Conservation (phyloP, 2,329 filamentous ascomycete species). For the Colletotrichum salicis region DNA sequence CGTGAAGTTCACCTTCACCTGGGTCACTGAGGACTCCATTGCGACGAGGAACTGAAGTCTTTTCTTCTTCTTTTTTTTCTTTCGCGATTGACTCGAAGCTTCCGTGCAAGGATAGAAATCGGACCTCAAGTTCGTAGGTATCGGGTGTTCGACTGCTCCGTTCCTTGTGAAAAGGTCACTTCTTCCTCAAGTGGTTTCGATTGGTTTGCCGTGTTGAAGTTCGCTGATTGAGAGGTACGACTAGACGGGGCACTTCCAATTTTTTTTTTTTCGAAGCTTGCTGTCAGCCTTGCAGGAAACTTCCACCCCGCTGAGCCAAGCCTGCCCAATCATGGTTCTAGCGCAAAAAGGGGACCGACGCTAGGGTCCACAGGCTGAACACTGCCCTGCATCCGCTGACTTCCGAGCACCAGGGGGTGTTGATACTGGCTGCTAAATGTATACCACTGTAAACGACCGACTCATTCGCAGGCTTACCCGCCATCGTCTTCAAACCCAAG, state of each 20-base stretch:
- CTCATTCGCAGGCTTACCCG: not conserved
- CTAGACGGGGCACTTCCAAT: conserved; percentile 22
- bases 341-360: conserved; percentile 25
- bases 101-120: not conserved
- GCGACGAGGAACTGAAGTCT: conserved; percentile 26
- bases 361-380: conserved; percentile 15
- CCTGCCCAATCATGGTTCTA: conserved; percentile 24
- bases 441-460: not conserved
- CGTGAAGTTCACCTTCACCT: conserved; percentile 76
- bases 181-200: not conserved
- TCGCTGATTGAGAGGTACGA: not conserved
- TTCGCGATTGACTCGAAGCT: not conserved
- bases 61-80: not conserved
- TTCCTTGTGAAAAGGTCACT: not conserved
- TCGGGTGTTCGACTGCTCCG: too few relatives aligned
- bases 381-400: conserved; percentile 25
- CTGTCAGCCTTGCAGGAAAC: conserved; percentile 37
- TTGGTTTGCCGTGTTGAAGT: conserved; percentile 1
- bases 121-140: not conserved
- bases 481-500: not conserved
- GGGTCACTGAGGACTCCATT: conserved; percentile 57
- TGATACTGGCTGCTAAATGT: not conserved
- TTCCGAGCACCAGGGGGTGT: not conserved
- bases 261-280: conserved; percentile 26
- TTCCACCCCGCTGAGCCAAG: conserved; percentile 20